These are phyloP conservation scores for Ambrosiella xylebori DNA, from an alignment of 2,329 filamentous ascomycete genomes.

Conservation along the genomic window DNA sequence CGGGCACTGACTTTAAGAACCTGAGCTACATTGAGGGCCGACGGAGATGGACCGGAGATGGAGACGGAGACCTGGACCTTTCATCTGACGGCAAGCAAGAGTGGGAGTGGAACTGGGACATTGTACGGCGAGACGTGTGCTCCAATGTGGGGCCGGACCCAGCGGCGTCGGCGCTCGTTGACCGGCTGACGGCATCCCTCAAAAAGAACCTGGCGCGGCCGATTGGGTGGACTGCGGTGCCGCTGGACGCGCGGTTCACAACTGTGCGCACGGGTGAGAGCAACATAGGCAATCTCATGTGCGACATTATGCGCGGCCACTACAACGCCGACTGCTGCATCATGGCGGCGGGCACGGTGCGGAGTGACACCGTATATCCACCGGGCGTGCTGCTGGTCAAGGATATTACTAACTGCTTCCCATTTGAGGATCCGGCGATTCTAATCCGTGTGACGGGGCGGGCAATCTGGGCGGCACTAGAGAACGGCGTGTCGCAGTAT, in stretches of 20 bases:
- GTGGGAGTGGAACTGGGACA: slow-evolving; percentile 49
- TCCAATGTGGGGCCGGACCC: slow-evolving; percentile 36
- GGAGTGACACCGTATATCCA: slow-evolving; percentile 76
- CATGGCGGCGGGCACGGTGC: slow-evolving; percentile 73
- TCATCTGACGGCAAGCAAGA: too few species aligned
- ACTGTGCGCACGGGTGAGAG: slow-evolving; percentile 63
- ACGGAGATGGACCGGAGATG: slow-evolving; percentile 18
- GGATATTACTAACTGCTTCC: slow-evolving; percentile 78
- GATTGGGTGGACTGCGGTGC: slow-evolving; percentile 64
- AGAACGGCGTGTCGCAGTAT: slow-evolving; percentile 66
- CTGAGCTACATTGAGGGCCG: slow-evolving; percentile 73
- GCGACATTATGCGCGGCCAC: slow-evolving; percentile 75
- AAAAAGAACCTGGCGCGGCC: slow-evolving; percentile 65
- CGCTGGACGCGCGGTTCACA: slow-evolving; percentile 72
- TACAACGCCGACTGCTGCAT: slow-evolving; percentile 66
- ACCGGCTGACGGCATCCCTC: slow-evolving; percentile 51
- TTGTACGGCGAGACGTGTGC: slow-evolving; percentile 56
- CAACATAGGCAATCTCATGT: slow-evolving; percentile 81
- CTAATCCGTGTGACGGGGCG: slow-evolving; percentile 55
- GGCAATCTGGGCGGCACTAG: slow-evolving; percentile 60
- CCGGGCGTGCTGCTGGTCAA: slow-evolving; percentile 61
- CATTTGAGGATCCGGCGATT: slow-evolving; percentile 80
- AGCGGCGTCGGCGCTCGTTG: slow-evolving; percentile 16
- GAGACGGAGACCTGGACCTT: too few species aligned
- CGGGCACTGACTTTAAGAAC: slow-evolving; percentile 83